A percentile compares a stretch with the other conserved stretches of the same genome.
Conservation (phyloP, 768 basidiomycete genomes). For the Pisolithus orientalis region DNA sequence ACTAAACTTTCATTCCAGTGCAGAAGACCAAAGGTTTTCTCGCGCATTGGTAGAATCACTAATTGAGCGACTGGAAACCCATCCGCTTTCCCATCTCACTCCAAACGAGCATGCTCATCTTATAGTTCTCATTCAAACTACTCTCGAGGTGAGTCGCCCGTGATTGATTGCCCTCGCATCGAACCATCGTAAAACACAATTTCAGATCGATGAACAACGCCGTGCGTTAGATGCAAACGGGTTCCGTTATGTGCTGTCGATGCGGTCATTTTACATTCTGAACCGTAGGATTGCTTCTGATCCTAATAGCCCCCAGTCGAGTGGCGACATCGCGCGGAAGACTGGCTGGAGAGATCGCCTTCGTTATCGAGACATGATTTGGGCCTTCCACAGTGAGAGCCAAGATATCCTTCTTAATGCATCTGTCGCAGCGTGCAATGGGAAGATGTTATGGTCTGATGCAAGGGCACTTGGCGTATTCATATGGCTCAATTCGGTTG, state of each 20-base stretch:
- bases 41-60: constrained; percentile 54
- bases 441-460: constrained; percentile 87
- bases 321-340: constrained; percentile 33
- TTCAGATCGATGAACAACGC: constrained; percentile 81
- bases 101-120: constrained; percentile 80
- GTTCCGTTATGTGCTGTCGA: constrained; percentile 85
- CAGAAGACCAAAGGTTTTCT: constrained; percentile 54
- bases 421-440: constrained; percentile 65
- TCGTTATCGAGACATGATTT: constrained; percentile 90
- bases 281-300: constrained; percentile 55
- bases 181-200: not conserved
- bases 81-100: constrained; percentile 64
- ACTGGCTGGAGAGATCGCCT: constrained; percentile 68
- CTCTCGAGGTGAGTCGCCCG: constrained; percentile 64
- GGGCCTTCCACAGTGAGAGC: constrained; percentile 95
- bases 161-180: not conserved
- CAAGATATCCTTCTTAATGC: constrained; percentile 77
- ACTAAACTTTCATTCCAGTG: constrained; percentile 24
- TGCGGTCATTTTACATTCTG: constrained; percentile 86
- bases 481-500: constrained; percentile 78
- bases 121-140: constrained; percentile 78
- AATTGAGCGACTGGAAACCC: constrained; percentile 55
- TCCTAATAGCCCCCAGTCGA: constrained; percentile 40
- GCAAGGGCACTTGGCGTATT: constrained; percentile 82
- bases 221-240: constrained; percentile 92